These are phyloP conservation scores for Acanthamoeba sp. DNA, from an alignment of 208 protist species.

Conservation along the genomic window DNA sequence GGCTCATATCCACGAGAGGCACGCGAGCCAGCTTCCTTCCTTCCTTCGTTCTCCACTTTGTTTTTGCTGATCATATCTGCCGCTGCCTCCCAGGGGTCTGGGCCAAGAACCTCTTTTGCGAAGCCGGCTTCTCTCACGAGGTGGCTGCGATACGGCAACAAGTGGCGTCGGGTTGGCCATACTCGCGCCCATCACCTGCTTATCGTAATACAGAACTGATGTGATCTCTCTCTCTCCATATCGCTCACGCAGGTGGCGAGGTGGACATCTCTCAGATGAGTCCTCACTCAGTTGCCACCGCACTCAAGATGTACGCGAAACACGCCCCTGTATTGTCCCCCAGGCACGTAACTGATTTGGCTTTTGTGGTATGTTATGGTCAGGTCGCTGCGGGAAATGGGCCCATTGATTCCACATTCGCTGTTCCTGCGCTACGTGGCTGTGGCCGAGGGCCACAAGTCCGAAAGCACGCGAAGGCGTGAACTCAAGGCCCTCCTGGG, in stretches of 20 bases:
- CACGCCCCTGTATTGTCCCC: too few species aligned
- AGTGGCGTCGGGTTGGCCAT: neutral
- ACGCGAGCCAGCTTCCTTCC: neutral
- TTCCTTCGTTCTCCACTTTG: neutral
- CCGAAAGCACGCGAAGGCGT: neutral
- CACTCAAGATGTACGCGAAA: neutral
- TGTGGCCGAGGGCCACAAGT: slow-evolving; percentile 46
- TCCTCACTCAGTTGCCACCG: neutral
- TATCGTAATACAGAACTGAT: neutral
- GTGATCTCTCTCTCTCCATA: neutral
- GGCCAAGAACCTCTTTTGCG: slow-evolving; percentile 3
- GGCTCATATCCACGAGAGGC: neutral
- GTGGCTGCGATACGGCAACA: neutral
- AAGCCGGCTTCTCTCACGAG: slow-evolving; percentile 13
- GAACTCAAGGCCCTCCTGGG: neutral
- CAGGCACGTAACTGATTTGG: too few species aligned
- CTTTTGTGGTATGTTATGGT: neutral
- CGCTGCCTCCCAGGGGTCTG: neutral
- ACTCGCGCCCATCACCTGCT: neutral
- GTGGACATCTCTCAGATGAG: neutral
- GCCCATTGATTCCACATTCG: neutral
- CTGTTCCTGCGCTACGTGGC: slow-evolving; percentile 21
- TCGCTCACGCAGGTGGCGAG: neutral
- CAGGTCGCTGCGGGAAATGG: neutral
- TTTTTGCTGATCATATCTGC: neutral